phyloP scores from a whole-genome alignment of 169 alveolate genomes.

The Eimeria maxima region DNA sequence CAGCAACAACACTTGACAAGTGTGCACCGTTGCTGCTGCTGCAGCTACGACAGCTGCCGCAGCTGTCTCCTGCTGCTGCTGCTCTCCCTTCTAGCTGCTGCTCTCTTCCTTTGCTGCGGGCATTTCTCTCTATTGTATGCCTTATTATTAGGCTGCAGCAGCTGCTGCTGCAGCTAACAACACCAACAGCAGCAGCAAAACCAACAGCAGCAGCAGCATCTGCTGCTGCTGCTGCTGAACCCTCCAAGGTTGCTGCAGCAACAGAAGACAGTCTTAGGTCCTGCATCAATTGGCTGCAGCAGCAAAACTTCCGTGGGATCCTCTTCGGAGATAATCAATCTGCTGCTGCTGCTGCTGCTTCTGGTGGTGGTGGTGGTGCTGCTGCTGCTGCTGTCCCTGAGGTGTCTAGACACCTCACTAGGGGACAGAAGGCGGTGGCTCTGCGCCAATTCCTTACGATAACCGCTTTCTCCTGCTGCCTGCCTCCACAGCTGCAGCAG shows the following conservation, averaged over 20 bases:
- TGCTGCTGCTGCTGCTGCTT: conserved; percentile 28
- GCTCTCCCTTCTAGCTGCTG: conserved; percentile 36
- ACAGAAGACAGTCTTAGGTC: background rate
- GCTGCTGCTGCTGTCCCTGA: conserved; percentile 30
- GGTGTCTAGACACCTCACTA: conserved; percentile 16
- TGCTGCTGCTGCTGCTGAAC: background rate
- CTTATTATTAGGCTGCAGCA: conserved; percentile 14
- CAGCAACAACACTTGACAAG: background rate
- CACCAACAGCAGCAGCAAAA: background rate
- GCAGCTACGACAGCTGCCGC: conserved; percentile 33
- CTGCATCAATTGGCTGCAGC: background rate
- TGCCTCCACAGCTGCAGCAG: conserved; percentile 43
- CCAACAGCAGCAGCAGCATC: conserved; percentile 12
- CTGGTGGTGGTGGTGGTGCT: background rate
- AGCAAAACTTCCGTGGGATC: background rate
- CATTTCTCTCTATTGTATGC: background rate
- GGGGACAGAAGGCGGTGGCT: conserved; percentile 13
- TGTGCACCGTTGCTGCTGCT: background rate
- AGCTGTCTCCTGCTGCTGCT: conserved; percentile 57
- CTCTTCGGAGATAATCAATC: background rate
- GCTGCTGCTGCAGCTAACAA: conserved; percentile 30
- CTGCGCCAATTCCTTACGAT: conserved; percentile 27
- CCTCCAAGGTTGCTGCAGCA: background rate
- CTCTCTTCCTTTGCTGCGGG: conserved; percentile 22
- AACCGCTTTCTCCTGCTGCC: background rate